Percentiles rank a stretch among this genome's conserved stretches.
These are phyloP conservation scores for Glarea lozoyensis DNA, from an alignment of 495 filamentous ascomycete genomes.

Conservation along the genomic window DNA sequence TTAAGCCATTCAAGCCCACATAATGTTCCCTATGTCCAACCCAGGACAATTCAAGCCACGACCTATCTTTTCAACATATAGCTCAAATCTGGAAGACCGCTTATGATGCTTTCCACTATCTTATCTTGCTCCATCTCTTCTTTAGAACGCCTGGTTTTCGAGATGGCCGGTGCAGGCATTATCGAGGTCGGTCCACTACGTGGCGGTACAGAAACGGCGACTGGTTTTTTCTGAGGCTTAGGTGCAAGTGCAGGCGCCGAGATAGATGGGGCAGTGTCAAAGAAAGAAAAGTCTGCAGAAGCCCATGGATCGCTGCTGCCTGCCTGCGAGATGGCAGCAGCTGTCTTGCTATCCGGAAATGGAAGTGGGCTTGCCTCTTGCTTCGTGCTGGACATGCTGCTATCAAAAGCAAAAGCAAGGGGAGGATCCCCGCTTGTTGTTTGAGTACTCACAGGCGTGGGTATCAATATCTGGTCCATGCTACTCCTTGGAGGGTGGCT, in stretches of 20 bases:
- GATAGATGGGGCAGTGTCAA: slow-evolving; percentile 19
- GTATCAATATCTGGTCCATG: background rate
- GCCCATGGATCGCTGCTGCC: slow-evolving; percentile 25
- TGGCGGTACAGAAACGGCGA: slow-evolving; percentile 5
- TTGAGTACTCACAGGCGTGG: slow-evolving; percentile 2
- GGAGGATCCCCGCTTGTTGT: no score
- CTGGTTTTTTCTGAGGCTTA: background rate
- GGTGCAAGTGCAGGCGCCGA: background rate
- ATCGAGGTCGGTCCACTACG: slow-evolving; percentile 9
- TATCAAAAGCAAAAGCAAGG: no score
- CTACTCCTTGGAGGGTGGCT: background rate
- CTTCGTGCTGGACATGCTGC: no score
- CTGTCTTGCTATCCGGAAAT: no score
- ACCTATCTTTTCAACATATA: slow-evolving; percentile 40
- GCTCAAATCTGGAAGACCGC: slow-evolving; percentile 39
- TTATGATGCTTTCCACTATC: slow-evolving; percentile 29
- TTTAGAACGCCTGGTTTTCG: slow-evolving; percentile 13
- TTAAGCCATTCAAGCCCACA: no score
- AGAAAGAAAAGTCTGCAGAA: slow-evolving; percentile 29
- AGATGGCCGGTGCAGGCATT: background rate
- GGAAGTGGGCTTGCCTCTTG: no score
- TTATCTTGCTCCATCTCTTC: slow-evolving; percentile 23
- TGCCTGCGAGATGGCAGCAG: background rate
- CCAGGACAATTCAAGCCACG: no score
- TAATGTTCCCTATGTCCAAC: no score